Conservation (phyloP, 768 basidiomycete species). For the Austroboletus eburneus region DNA sequence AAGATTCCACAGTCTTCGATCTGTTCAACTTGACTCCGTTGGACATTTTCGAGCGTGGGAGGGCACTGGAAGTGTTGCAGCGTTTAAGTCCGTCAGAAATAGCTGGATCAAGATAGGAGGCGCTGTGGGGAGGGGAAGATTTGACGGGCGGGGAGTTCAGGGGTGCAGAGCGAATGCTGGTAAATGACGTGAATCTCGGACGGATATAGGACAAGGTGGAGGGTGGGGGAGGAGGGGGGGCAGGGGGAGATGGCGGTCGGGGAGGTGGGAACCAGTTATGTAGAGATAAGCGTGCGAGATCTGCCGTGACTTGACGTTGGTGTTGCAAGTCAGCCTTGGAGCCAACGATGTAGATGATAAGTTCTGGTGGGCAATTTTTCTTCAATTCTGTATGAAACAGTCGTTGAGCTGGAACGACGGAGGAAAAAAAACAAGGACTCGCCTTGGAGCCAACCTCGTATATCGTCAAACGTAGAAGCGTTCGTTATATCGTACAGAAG, state of each 20-base stretch:
- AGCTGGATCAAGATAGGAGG: constrained; percentile 62
- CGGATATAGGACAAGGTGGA: constrained; percentile 36
- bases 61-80: constrained; percentile 45
- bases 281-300: constrained; percentile 77
- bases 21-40: constrained; percentile 30
- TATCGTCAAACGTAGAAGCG: constrained; percentile 81
- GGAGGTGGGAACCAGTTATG: constrained; percentile 89
- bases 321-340: constrained; percentile 80
- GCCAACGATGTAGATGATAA: constrained; percentile 94
- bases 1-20: constrained; percentile 36
- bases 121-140: constrained; percentile 50
- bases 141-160: constrained; percentile 41
- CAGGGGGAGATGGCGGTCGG: constrained; percentile 59
- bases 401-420: neutral
- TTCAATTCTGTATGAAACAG: constrained; percentile 59
- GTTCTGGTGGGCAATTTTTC: constrained; percentile 83
- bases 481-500: constrained; percentile 96
- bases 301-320: constrained; percentile 73
- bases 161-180: constrained; percentile 61
- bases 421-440: constrained; percentile 17
- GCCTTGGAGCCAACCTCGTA: constrained; percentile 91
- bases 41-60: constrained; percentile 49
- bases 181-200: constrained; percentile 35
- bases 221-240: constrained; percentile 50
- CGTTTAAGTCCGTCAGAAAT: constrained; percentile 50